Evolutionary conservation across 805 yeast species (phyloP).

Genomic region (Metschnikowia hibisci): DNA sequence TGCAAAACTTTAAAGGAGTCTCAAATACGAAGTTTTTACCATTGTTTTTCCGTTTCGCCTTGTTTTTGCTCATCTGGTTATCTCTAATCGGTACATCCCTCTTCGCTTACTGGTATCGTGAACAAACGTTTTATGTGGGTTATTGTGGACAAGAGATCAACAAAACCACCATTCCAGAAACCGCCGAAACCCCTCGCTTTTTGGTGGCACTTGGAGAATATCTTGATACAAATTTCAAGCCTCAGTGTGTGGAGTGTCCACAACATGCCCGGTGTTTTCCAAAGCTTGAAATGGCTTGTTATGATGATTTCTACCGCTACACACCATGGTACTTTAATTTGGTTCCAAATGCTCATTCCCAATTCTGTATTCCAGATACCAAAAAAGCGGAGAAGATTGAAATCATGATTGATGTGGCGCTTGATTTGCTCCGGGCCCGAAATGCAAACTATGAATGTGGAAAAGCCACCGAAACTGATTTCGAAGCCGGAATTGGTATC

Average conservation of each 20-base stretch:
- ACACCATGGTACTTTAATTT: slow-evolving; percentile 57
- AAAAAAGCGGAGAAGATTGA: slow-evolving; percentile 63
- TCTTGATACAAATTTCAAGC: slow-evolving; percentile 46
- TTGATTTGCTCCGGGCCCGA: slow-evolving; percentile 60
- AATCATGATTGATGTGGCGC: slow-evolving; percentile 61
- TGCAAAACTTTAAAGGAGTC: background rate
- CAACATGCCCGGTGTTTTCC: slow-evolving; percentile 72
- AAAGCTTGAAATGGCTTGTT: slow-evolving; percentile 59
- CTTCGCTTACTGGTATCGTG: slow-evolving; percentile 57
- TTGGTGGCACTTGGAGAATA: slow-evolving; percentile 39
- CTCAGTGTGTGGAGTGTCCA: slow-evolving; percentile 76
- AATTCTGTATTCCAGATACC: slow-evolving; percentile 68
- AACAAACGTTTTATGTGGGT: slow-evolving; percentile 60
- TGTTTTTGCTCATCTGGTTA: slow-evolving; percentile 29
- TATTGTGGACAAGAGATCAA: slow-evolving; percentile 67
- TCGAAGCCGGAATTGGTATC: slow-evolving; percentile 48
- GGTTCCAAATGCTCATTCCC: slow-evolving; percentile 44
- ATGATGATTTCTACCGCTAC: slow-evolving; percentile 54
- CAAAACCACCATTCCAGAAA: slow-evolving; percentile 37
- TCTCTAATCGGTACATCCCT: slow-evolving; percentile 34
- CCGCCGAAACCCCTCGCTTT: slow-evolving; percentile 24
- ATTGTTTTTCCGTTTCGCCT: slow-evolving; percentile 1
- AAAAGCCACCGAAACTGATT: slow-evolving; percentile 37
- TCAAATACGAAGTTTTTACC: background rate
- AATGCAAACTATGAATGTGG: slow-evolving; percentile 67